These are phyloP conservation scores for Dryas octopetala DNA, from an alignment of 306 rosid species.

Conservation along the genomic window DNA sequence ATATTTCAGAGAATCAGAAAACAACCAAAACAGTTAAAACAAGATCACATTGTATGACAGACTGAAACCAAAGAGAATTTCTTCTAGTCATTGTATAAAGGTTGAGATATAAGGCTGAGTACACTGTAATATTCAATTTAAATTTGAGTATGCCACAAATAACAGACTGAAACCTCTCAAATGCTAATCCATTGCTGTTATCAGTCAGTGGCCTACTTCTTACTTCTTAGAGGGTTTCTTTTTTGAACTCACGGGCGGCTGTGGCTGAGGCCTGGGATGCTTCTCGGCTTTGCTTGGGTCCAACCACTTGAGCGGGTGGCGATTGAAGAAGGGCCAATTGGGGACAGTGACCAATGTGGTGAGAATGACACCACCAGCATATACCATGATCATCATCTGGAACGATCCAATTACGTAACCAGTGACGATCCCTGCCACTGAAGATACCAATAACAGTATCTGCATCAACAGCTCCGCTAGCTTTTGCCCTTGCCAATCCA, in stretches of 20 bases:
- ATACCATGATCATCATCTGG: conserved; percentile 64
- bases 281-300: conserved; percentile 69
- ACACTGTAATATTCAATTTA: conserved; percentile 1
- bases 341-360: conserved; percentile 79
- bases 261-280: conserved; percentile 68
- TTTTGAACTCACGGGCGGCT: conserved; percentile 44
- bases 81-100: background rate
- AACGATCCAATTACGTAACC: conserved; percentile 71
- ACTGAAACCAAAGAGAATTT: background rate
- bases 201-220: conserved; percentile 43
- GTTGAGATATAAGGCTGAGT: background rate
- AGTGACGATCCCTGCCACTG: conserved; percentile 52
- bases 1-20: background rate
- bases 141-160: background rate
- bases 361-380: conserved; percentile 77
- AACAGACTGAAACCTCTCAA: background rate
- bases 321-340: conserved; percentile 81
- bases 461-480: conserved; percentile 91
- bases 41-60: background rate
- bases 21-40: background rate
- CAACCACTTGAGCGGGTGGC: conserved; percentile 77
- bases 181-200: conserved; percentile 8
- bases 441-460: conserved; percentile 64
- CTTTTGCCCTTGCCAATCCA: conserved; percentile 99
- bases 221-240: conserved; percentile 42